Conservation (phyloP, 108 stramenopile species). For the Nannochloropsis gaditana region DNA sequence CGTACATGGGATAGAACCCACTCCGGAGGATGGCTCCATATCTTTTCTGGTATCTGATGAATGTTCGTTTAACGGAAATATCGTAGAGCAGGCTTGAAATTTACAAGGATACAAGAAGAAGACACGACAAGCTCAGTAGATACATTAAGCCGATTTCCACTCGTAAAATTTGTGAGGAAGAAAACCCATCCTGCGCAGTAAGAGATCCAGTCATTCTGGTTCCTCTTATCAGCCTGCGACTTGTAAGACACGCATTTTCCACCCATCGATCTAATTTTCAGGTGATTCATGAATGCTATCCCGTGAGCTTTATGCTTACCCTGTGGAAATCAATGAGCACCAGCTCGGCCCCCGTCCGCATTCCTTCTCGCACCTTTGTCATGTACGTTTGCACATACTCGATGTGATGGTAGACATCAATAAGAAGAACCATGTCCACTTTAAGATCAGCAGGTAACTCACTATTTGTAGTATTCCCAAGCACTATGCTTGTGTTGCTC, state of each 20-base stretch:
- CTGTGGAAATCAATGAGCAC: neutral
- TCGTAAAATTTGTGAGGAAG: too few relatives aligned
- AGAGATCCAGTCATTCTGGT: too few relatives aligned
- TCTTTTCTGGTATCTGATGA: neutral
- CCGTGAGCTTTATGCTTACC: neutral
- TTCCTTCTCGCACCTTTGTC: neutral
- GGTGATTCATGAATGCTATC: too few relatives aligned
- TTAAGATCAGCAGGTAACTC: neutral
- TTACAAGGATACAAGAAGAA: too few relatives aligned
- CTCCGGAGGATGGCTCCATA: neutral
- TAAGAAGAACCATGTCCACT: neutral
- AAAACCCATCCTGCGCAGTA: too few relatives aligned
- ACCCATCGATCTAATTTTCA: too few relatives aligned
- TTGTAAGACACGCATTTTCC: too few relatives aligned
- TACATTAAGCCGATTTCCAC: too few relatives aligned
- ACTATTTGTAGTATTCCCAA: neutral
- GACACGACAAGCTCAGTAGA: too few relatives aligned
- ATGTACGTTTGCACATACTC: constrained; percentile 15
- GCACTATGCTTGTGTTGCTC: neutral
- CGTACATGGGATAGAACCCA: neutral
- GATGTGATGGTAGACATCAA: constrained; percentile 4
- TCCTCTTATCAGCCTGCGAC: too few relatives aligned
- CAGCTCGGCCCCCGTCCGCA: neutral
- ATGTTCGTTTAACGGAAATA: neutral
- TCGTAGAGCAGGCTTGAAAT: too few relatives aligned